Conservation (phyloP, 352 stramenopile genomes). For the Phytophthora podocarpi region DNA sequence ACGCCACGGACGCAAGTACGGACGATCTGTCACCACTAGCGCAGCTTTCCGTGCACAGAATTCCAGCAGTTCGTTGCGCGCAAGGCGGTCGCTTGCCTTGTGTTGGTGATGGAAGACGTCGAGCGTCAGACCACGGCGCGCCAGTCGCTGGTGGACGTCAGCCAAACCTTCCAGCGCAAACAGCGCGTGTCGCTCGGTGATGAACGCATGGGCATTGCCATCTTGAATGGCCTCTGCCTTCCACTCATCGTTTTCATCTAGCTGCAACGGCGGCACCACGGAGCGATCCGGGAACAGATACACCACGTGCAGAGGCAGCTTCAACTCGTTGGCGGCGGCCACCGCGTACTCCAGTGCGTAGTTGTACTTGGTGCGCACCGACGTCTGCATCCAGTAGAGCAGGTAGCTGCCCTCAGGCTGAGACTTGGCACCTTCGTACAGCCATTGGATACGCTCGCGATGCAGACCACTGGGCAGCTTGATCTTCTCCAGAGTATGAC, state of each 20-base stretch:
- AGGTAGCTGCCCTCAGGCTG: slow-evolving; percentile 40
- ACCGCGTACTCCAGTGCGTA: slow-evolving; percentile 84
- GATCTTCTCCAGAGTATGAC: slow-evolving; percentile 60
- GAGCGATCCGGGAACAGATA: slow-evolving; percentile 73
- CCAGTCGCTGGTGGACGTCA: slow-evolving; percentile 48
- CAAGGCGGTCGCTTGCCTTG: slow-evolving; percentile 5
- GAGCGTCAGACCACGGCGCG: slow-evolving; percentile 54
- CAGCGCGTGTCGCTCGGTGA: slow-evolving; percentile 71
- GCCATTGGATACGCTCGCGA: slow-evolving; percentile 72
- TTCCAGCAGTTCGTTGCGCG: slow-evolving; percentile 49
- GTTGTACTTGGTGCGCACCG: slow-evolving; percentile 82
- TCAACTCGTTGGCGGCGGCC: slow-evolving; percentile 61
- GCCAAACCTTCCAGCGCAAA: slow-evolving; percentile 79
- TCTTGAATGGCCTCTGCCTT: slow-evolving; percentile 45
- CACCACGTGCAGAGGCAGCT: slow-evolving; percentile 76
- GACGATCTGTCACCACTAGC: slow-evolving; percentile 78
- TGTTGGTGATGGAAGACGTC: slow-evolving; percentile 68
- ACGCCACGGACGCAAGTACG: slow-evolving; percentile 69
- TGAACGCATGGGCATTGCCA: slow-evolving; percentile 65
- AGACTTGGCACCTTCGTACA: slow-evolving; percentile 56
- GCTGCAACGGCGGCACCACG: slow-evolving; percentile 25
- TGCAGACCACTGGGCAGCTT: slow-evolving; percentile 68
- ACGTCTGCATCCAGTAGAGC: slow-evolving; percentile 91
- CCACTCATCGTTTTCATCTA: slow-evolving; percentile 29
- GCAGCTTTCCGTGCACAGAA: slow-evolving; percentile 53